phyloP scores from a whole-genome alignment of 2,329 filamentous ascomycete genomes.

The Fusarium tricinctum region DNA sequence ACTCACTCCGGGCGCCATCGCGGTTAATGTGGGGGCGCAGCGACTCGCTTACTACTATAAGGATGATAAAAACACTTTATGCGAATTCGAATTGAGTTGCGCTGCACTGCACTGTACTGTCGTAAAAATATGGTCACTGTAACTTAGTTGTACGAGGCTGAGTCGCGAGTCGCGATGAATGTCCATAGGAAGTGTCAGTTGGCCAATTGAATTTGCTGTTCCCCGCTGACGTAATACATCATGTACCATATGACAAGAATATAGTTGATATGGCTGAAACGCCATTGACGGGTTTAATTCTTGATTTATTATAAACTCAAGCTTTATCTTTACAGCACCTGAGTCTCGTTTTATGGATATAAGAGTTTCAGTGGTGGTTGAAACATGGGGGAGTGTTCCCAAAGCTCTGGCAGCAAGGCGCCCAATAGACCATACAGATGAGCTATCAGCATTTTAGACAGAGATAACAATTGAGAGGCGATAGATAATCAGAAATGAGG shows the following conservation, averaged over 20 bases:
- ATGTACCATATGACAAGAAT: background rate
- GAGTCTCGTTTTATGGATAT: background rate
- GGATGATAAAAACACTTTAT: constrained; percentile 4
- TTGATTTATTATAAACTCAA: background rate
- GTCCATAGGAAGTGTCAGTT: constrained; percentile 20
- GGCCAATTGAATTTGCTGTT: constrained; percentile 41
- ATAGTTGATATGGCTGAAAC: background rate
- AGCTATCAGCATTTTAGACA: background rate
- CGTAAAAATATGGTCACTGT: constrained; percentile 14
- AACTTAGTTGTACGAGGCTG: constrained; percentile 43
- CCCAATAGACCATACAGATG: background rate
- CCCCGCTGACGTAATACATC: constrained; percentile 46
- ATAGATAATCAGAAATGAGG: constrained; percentile 39
- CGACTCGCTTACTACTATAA: constrained; percentile 5
- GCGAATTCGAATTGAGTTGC: constrained; percentile 17
- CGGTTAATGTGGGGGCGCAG: constrained; percentile 18
- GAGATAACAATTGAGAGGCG: constrained; percentile 1
- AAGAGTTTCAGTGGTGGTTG: background rate
- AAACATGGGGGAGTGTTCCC: too few species aligned
- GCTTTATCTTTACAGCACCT: background rate
- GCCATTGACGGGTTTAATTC: too few species aligned
- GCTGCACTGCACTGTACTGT: constrained; percentile 17
- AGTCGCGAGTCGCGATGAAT: constrained; percentile 44
- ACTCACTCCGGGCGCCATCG: constrained; percentile 60
- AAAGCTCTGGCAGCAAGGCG: background rate